Evolutionary conservation across 2,329 filamentous ascomycete species (phyloP).

Genomic region (Camptophora hylomeconis): DNA sequence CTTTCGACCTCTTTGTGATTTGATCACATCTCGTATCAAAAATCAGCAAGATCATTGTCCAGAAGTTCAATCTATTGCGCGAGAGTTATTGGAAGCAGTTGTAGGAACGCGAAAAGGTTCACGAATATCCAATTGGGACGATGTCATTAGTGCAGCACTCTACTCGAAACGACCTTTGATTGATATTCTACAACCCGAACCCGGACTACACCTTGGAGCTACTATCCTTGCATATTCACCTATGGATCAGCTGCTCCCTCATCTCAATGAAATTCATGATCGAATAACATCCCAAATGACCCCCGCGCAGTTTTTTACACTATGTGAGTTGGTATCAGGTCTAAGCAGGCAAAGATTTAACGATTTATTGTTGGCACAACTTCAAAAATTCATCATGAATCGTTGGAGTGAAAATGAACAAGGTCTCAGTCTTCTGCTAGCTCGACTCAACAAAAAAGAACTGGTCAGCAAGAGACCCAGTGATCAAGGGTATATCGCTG

Average conservation of each 20-base stretch:
- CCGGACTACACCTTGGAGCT: no score
- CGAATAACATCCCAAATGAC: conserved; percentile 52
- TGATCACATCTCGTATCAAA: no score
- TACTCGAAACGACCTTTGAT: no score
- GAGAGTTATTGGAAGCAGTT: no score
- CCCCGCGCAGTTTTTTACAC: conserved; percentile 63
- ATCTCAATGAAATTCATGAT: conserved; percentile 52
- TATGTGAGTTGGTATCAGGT: conserved; percentile 70
- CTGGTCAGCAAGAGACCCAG: not conserved
- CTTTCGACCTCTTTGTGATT: conserved; percentile 54
- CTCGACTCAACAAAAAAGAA: conserved; percentile 7
- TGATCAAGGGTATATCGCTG: conserved; percentile 1
- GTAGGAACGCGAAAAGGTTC: conserved; percentile 71
- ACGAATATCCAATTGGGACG: conserved; percentile 59
- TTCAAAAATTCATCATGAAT: conserved; percentile 68
- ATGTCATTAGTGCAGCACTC: no score
- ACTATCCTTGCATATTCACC: conserved; percentile 64
- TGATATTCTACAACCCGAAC: no score
- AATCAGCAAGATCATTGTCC: no score
- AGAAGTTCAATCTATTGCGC: no score
- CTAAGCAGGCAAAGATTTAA: conserved; percentile 63
- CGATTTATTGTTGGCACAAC: conserved; percentile 63
- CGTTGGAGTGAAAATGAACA: conserved; percentile 60
- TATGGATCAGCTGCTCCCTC: conserved; percentile 63
- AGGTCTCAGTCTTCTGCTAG: conserved; percentile 24